Evolutionary conservation across 805 yeast species (phyloP), one percentile per base, ranked within the genome.

Genomic region (Candida endomychidarum): DNA sequence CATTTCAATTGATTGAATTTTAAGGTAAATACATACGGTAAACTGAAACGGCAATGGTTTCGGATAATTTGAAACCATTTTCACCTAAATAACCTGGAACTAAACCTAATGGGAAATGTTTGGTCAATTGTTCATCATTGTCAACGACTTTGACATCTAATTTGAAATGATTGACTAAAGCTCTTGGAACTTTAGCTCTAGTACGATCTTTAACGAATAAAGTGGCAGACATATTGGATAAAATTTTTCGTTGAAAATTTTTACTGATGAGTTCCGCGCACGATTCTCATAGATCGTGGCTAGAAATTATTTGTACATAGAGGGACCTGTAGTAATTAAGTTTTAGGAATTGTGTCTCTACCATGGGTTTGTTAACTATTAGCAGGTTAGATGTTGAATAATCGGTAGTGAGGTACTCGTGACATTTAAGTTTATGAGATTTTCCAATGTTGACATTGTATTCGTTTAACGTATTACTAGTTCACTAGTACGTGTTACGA

Each of bases 81-180:
- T 80, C 78, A 36, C 86, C 89, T 56, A 75, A 49, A 51, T 81
- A 82, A 47, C 86, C 78, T 58, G 95, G 93, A 49, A 75, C 66
- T 61, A 75, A 79, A 45, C 64, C 67, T 57, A 80, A 67, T 50
- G 91, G 89, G 77, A 84, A 85, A 55, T 67, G 53, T 53, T 65
- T 66, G 40, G 58, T 55, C 61, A 57, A 78, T 27, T 41, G 50
- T 18, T 63, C 62, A 42, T 68, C 70, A 55, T 67, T 70, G 27
- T 63, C 71, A 32, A 58, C 63, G 46, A 81, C 47, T 41, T 70
- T 63, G 58, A 83, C 68, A 51, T 84, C 89, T 54, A 85, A 68
- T 46, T 74, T 71, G 63, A 74, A 73, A 62, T 67, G 65, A 58
- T 78, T 77, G 67, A 82, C 70, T 50, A 85, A 60, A 29, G 77